Evolutionary conservation across 495 filamentous ascomycete species (phyloP), one percentile per base, ranked within the genome.

Genomic region (Aspergillus carlsbadensis): DNA sequence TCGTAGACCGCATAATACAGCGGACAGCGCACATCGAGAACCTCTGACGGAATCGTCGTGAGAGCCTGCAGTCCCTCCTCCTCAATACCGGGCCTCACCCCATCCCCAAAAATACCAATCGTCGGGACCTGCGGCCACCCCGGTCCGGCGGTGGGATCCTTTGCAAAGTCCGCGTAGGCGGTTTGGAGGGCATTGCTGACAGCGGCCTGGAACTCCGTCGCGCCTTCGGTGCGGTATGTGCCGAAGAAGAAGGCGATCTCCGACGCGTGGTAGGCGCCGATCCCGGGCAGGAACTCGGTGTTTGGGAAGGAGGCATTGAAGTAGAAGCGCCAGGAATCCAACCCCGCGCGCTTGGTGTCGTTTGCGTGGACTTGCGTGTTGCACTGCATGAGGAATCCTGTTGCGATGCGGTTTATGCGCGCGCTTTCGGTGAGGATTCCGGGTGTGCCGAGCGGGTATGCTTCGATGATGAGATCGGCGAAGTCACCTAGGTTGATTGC

Each of bases 251-350:
- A 52, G 0, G 36, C 37, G n/a, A 72, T 56, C 47, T 72, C 71
- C 3, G 62, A 43, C 4, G 50, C 35, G 41, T 74, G 70, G 41
- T 65, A 72, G 13, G 63, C 71, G 7, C 68, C 64, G 24, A 29
- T 46, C 3, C 49, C 57, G 0, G 24, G 40, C 17, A 47, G 46
- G 18, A 51, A 45, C 40, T 67, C 64, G 15, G 26, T 59, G 56
- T 71, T 73, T 4, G 69, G 65, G 47, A 73, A 73, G 15, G 58
- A 60, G 18, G 65, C 63, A 52, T 73, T 73, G 54, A 61, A 73
- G 39, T 58, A 61, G 55, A 70, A 73, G 17, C 65, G 53, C 62
- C 63, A 73, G 11, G 61, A 50, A 1, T 60, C 60, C 22, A 62
- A 39, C 11, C 59, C 64, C 2, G 36, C 50, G 21, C 35, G 26